Percentiles rank a stretch among this genome's conserved stretches.
Conservation (phyloP, 108 stramenopile genomes). For the Cyclotella distinguenda region DNA sequence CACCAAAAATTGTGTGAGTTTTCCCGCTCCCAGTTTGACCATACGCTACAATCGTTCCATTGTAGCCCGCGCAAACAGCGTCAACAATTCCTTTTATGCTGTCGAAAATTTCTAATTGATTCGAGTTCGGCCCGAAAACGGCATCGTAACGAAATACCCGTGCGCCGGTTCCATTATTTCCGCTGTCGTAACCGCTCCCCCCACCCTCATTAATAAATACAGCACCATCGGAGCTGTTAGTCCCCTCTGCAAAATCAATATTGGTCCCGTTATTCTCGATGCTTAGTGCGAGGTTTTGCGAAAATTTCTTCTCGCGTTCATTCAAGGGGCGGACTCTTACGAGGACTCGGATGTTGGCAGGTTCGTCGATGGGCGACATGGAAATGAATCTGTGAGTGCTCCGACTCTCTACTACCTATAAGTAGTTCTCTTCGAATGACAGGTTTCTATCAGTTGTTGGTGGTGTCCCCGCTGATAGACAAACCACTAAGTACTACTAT, state of each 20-base stretch:
- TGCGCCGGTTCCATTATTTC: not conserved
- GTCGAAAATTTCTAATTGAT: conserved; percentile 32
- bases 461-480: too few relatives aligned
- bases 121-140: conserved; percentile 34
- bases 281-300: conserved; percentile 1
- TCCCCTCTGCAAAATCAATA: conserved; percentile 5
- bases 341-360: conserved; percentile 49
- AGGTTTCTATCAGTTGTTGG: too few relatives aligned
- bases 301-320: conserved; percentile 22
- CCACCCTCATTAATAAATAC: conserved; percentile 10
- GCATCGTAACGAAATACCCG: conserved; percentile 38
- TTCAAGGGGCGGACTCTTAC: conserved; percentile 51
- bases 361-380: conserved; percentile 21
- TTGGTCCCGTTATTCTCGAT: conserved; percentile 18
- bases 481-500: too few relatives aligned
- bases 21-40: conserved; percentile 51
- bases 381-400: too few relatives aligned
- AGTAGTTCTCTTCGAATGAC: too few relatives aligned
- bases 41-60: conserved; percentile 53
- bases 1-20: conserved; percentile 45
- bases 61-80: conserved; percentile 42
- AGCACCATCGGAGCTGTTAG: not conserved
- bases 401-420: too few relatives aligned
- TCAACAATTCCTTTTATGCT: conserved; percentile 42
- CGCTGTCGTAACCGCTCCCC: conserved; percentile 6